Base-by-base conservation (phyloP, 1,139 yeast genomes). In the Sugiyamaella grinbergsii region DNA sequence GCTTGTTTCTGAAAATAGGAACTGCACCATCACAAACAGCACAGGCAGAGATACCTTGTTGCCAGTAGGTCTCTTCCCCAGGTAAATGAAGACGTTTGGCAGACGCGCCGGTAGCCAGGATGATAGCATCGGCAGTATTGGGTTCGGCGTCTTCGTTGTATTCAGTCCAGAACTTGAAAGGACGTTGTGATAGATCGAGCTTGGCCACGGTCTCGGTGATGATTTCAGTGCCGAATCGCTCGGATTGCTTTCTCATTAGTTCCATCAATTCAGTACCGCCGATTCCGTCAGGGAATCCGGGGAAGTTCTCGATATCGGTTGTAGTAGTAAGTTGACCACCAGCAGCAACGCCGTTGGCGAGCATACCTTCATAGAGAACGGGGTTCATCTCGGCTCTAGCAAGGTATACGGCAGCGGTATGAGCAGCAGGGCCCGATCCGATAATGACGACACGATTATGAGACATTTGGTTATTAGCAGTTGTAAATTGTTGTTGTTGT, bases 21-120 rank as follows among this genome's bases (percentile, higher is more conserved):
- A 93, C 96, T 32, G 98, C 98, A 71, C 98, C 98, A 69, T 93
- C 98, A 75, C 98, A 93, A 56, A 93, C 98, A 46, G 98, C 98
- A 78, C 98, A 93, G 18, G 98, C 98, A 59, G 96, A 87, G 62
- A 93, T 93, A 70, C 98, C 98, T 70, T 86, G 88, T 77, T 93
- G 98, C 98, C 98, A 93, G 81, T 93, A 93, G 42, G 81, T 80
- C 58, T 93, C 98, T 76, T 93, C 98, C 62, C 98, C 98, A 54
- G 98, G 96, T 56, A 93, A 76, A 68, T 81, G 75, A 76, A 93
- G 80, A 76, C 98, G 87, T 78, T 85, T 88, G 55, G 98, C 98
- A 43, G 95, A 85, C 19, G 98, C 98, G 68, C 98, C 98, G 50
- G 98, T 93, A 60, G 98, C 96, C 58, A 93, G 72, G 61, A 93